Conservation (phyloP, 2,329 filamentous ascomycete species). For the Ophiostoma sp. region DNA sequence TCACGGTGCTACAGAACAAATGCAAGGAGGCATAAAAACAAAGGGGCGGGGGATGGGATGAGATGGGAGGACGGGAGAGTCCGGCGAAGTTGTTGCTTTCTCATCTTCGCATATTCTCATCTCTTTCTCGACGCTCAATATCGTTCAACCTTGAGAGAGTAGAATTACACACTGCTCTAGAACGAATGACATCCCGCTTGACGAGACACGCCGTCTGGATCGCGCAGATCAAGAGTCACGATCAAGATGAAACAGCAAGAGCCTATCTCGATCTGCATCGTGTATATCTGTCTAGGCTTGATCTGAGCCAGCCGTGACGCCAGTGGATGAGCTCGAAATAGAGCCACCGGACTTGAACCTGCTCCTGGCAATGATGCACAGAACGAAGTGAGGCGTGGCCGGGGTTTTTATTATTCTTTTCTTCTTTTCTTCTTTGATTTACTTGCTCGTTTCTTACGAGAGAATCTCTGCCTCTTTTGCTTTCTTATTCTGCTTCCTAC, state of each 20-base stretch:
- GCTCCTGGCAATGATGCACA: constrained; percentile 7
- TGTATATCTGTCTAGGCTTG: background rate
- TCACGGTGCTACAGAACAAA: background rate
- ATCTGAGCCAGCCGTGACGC: background rate
- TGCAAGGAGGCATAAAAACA: background rate
- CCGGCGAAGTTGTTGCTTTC: background rate
- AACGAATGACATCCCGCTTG: background rate
- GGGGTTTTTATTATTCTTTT: constrained; percentile 1
- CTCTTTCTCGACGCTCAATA: too few species aligned
- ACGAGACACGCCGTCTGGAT: background rate
- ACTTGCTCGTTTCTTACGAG: too few species aligned
- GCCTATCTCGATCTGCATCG: constrained; percentile 7
- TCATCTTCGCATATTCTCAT: background rate
- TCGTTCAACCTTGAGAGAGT: too few species aligned
- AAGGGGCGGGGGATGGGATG: background rate
- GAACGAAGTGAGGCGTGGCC: constrained; percentile 1
- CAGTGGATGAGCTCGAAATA: background rate
- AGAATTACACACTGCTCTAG: background rate
- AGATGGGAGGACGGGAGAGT: background rate
- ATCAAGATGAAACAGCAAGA: constrained; percentile 8
- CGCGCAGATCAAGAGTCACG: background rate
- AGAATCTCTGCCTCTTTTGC: background rate
- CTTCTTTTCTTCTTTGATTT: background rate
- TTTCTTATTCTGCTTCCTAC: background rate
- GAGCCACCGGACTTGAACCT: background rate